These are phyloP conservation scores for Fusarium falciforme DNA, from an alignment of 2,329 filamentous ascomycete species.

Conservation along the genomic window DNA sequence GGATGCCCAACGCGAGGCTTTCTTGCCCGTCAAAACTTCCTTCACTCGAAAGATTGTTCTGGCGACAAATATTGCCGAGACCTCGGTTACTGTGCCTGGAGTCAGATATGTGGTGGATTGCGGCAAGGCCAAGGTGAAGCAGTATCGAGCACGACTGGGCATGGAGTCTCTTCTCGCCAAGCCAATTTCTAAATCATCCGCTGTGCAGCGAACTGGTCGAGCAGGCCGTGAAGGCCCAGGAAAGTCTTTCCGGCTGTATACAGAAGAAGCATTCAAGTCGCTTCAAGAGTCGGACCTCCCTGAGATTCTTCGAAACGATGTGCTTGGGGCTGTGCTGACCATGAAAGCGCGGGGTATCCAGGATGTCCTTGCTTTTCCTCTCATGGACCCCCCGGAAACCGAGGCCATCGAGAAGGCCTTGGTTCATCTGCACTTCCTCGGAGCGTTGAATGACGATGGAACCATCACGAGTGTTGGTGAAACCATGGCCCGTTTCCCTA, in stretches of 20 bases:
- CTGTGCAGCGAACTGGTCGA: conserved; percentile 90
- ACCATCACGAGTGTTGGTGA: conserved; percentile 78
- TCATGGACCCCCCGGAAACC: conserved; percentile 83
- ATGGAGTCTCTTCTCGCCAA: conserved; percentile 92
- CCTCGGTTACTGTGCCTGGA: conserved; percentile 93
- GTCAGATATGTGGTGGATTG: conserved; percentile 93
- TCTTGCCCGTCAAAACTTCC: conserved; percentile 77
- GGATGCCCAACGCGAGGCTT: conserved; percentile 86
- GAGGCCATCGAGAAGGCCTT: conserved; percentile 86
- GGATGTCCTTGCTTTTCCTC: conserved; percentile 83
- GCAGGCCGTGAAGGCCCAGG: conserved; percentile 93
- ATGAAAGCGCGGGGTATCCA: conserved; percentile 93
- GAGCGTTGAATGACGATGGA: conserved; percentile 78
- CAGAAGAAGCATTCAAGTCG: conserved; percentile 76
- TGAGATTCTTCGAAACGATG: conserved; percentile 91
- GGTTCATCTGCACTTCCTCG: conserved; percentile 81
- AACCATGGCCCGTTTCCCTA: conserved; percentile 84
- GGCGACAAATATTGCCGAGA: conserved; percentile 98
- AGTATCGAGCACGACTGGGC: conserved; percentile 85
- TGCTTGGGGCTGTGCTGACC: conserved; percentile 85
- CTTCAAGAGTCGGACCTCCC: conserved; percentile 82
- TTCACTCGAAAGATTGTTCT: conserved; percentile 89
- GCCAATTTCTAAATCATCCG: conserved; percentile 91
- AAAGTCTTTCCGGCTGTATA: conserved; percentile 91
- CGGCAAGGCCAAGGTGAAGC: conserved; percentile 94